Evolutionary conservation across 768 basidiomycete species (phyloP), one percentile per base, ranked within the genome.

Genomic region (Boletus subcaerulescens): DNA sequence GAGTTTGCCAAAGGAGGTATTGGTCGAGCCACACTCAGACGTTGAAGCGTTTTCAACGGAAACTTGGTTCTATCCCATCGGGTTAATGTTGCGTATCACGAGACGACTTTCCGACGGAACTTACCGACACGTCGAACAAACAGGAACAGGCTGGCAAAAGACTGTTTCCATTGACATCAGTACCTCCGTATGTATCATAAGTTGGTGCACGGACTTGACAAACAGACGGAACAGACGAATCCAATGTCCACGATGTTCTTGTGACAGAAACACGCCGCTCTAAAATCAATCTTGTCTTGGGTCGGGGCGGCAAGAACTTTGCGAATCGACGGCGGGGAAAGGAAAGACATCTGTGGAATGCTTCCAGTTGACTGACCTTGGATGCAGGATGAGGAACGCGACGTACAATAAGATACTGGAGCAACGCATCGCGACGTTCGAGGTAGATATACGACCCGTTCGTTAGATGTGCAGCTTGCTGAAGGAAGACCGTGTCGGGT

Each of bases 241-340:
- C 94, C 97, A 50, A 98, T 83, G 67, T 98, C 96, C 39, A 98
- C 84, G 45, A 97, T 96, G 50, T 88, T 87, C 70, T 98, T 97
- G 73, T 98, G 97, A 74, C 97, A 99, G 76, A 99, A 98, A 68
- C 96, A 98, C 9, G 95, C 96, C 0, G 97, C 97, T 31, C 97
- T 84, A 67, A 98, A 96, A 71, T 98, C 97, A 55, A 98, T 88
- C 65, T 85, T 89, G 69, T 98, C 95, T 72, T 97, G 93, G 7
- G 91, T 91, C 2, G 96, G 96, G 20, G 91, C 85, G 0, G 89
- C 84, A 35, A 98, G 77, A 45, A 85, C 76, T 64, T 82, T 83
- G 42, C 94, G 85, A 49, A 96, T 81, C 8, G 85, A 76, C 2
- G 83, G 81, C 9, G 86, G 76, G 11, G 87, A 79, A 10, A 91